phyloP scores from a whole-genome alignment of 176 grass and related monocot species.

The Zizania latifolia region DNA sequence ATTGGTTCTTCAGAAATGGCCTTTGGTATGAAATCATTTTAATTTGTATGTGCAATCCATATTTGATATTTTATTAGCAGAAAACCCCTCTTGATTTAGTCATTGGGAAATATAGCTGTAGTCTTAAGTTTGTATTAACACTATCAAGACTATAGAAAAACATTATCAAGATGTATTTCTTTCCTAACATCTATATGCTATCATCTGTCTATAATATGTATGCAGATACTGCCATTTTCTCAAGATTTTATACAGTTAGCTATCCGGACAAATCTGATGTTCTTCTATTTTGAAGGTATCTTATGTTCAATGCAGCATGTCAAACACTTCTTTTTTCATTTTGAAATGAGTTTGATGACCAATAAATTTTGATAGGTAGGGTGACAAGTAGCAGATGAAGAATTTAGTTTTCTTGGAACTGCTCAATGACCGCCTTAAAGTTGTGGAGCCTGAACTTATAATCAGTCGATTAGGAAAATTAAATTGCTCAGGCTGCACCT shows the following conservation, averaged over 20 bases:
- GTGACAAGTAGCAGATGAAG: slow-evolving; percentile 14
- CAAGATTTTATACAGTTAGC: slow-evolving; percentile 78
- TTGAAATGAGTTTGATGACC: not conserved
- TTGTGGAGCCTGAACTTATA: not conserved
- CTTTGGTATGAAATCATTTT: slow-evolving; percentile 47
- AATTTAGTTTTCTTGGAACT: not conserved
- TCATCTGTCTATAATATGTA: not conserved
- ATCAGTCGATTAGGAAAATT: not conserved
- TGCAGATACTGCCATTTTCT: slow-evolving; percentile 78
- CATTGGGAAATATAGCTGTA: not conserved
- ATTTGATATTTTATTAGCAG: slow-evolving; percentile 13
- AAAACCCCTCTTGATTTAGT: not conserved
- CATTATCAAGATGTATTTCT: slow-evolving; percentile 3
- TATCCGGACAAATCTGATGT: slow-evolving; percentile 89
- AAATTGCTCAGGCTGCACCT: not conserved
- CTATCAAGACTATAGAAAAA: too few relatives aligned
- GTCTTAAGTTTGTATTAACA: not conserved
- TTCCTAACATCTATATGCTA: slow-evolving; percentile 13
- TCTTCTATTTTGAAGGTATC: slow-evolving; percentile 99
- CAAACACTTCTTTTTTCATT: not conserved
- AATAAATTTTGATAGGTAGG: not conserved
- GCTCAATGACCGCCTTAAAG: slow-evolving; percentile 9
- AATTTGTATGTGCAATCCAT: not conserved
- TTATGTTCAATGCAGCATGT: not conserved
- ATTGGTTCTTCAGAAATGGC: slow-evolving; percentile 76